Evolutionary conservation across 2,329 filamentous ascomycete genomes (phyloP).

Genomic region (Penicillium hordei): DNA sequence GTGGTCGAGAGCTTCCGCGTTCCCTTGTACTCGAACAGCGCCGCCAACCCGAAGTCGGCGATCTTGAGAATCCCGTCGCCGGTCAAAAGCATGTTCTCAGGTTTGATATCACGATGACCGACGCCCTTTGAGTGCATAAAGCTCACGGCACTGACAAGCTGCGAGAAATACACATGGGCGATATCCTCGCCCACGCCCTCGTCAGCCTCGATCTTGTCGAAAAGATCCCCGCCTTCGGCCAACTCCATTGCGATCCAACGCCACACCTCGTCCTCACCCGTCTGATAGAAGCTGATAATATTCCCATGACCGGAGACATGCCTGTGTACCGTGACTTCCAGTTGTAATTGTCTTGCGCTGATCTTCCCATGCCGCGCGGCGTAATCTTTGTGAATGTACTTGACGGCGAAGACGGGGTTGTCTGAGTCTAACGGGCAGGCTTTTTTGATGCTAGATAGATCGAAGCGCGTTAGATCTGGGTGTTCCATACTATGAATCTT

Average conservation of each 20-base stretch:
- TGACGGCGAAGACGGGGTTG: constrained; percentile 87
- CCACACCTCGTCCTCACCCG: constrained; percentile 82
- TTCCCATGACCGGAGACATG: constrained; percentile 88
- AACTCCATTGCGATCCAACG: constrained; percentile 98
- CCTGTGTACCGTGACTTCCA: constrained; percentile 88
- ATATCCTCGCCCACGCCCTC: constrained; percentile 92
- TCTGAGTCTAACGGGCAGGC: constrained; percentile 70
- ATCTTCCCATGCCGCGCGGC: constrained; percentile 86
- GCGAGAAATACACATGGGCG: constrained; percentile 92
- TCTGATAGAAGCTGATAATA: constrained; percentile 88
- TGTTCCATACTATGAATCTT: background rate
- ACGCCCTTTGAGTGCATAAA: constrained; percentile 97
- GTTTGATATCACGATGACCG: constrained; percentile 87
- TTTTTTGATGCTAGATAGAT: constrained; percentile 75
- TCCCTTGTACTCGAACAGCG: constrained; percentile 87
- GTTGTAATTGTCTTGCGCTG: constrained; percentile 81
- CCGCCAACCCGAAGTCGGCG: constrained; percentile 94
- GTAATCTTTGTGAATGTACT: constrained; percentile 97
- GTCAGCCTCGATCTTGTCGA: constrained; percentile 99
- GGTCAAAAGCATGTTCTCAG: constrained; percentile 91
- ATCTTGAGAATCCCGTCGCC: constrained; percentile 85
- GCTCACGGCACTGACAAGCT: constrained; percentile 83
- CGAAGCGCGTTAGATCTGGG: constrained; percentile 8
- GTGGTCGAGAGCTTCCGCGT: constrained; percentile 78
- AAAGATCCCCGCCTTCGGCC: constrained; percentile 91